A percentile compares a stretch with the other conserved stretches of the same genome.
Evolutionary conservation across 2,329 filamentous ascomycete genomes (phyloP).

Genomic region (Aphanoascus verrucosus): DNA sequence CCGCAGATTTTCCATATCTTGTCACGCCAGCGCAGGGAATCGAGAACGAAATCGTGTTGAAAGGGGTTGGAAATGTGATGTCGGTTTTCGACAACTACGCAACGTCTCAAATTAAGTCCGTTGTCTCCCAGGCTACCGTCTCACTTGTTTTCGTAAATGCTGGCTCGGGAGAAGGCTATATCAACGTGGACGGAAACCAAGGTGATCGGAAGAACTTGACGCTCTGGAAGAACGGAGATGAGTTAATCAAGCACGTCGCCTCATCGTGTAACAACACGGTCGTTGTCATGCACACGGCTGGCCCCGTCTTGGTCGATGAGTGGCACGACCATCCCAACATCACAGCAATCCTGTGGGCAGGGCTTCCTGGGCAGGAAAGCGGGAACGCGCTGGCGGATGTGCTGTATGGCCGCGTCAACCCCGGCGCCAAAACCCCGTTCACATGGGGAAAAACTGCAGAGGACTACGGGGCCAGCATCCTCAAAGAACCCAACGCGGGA

Average conservation of each 20-base stretch:
- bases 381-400: constrained; percentile 65
- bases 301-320: constrained; percentile 64
- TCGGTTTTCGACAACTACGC: constrained; percentile 50
- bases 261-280: constrained; percentile 76
- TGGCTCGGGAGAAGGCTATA: constrained; percentile 76
- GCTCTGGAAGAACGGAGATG: constrained; percentile 72
- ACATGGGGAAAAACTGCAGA: constrained; percentile 46
- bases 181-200: constrained; percentile 67
- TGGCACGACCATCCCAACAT: constrained; percentile 53
- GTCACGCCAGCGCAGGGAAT: constrained; percentile 53
- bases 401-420: constrained; percentile 57
- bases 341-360: constrained; percentile 64
- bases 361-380: constrained; percentile 63
- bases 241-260: constrained; percentile 69
- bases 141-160: constrained; percentile 83
- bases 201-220: constrained; percentile 91
- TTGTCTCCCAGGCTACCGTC: constrained; percentile 44
- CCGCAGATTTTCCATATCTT: constrained; percentile 52
- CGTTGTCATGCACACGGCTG: constrained; percentile 77
- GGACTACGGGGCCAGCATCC: constrained; percentile 47
- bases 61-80: constrained; percentile 55
- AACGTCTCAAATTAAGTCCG: constrained; percentile 39
- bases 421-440: constrained; percentile 52
- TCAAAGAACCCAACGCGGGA: constrained; percentile 50
- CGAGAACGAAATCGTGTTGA: constrained; percentile 53